These are phyloP conservation scores for Asterella californica DNA, from an alignment of 225 moss, liverwort and hornwort genomes.

Conservation along the genomic window DNA sequence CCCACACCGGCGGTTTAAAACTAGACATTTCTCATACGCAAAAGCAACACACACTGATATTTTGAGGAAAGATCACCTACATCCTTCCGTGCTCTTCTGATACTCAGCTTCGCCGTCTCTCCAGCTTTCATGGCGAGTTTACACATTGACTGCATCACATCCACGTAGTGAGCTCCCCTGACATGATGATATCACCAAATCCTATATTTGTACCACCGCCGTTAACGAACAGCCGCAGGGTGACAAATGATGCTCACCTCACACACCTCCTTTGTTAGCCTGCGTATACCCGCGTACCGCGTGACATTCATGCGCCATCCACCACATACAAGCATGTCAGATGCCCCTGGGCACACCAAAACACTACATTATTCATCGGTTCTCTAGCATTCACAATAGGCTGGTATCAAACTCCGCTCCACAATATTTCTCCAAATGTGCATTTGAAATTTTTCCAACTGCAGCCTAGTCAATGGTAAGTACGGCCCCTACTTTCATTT, in stretches of 20 bases:
- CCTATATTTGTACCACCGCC: neutral
- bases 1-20: too few relatives aligned
- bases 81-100: conserved; percentile 90
- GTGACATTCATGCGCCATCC: conserved; percentile 28
- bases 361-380: neutral
- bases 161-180: neutral
- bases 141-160: conserved; percentile 59
- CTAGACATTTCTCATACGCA: too few relatives aligned
- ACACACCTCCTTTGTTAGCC: conserved; percentile 88
- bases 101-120: conserved; percentile 74
- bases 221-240: neutral
- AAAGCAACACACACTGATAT: neutral
- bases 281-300: conserved; percentile 20
- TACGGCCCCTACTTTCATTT: too few relatives aligned
- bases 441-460: too few relatives aligned
- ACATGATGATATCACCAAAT: neutral
- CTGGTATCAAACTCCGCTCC: too few relatives aligned
- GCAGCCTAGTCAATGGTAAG: too few relatives aligned
- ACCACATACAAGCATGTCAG: conserved; percentile 41
- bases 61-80: conserved; percentile 37
- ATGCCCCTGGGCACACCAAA: conserved; percentile 30
- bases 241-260: conserved; percentile 45
- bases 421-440: too few relatives aligned
- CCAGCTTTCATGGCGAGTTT: conserved; percentile 85
- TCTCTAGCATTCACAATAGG: neutral